These are phyloP conservation scores for Trichoderma breve DNA, from an alignment of 2,329 filamentous ascomycete species.

Conservation along the genomic window DNA sequence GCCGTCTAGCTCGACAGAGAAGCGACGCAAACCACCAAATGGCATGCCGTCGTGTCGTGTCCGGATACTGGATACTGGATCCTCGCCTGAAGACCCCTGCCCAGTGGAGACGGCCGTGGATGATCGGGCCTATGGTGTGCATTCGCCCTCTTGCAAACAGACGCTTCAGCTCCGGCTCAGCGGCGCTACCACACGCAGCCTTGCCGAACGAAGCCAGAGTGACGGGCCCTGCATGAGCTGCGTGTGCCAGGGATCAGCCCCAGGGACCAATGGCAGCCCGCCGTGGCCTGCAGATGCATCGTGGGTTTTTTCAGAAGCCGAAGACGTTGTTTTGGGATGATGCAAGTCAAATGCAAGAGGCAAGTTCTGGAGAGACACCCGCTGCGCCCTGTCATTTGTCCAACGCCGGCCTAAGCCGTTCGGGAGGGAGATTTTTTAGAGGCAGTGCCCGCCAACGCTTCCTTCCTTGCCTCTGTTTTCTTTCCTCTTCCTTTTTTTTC, in stretches of 20 bases:
- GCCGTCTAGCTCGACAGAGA: background rate
- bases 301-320: background rate
- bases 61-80: background rate
- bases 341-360: background rate
- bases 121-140: conserved; percentile 21
- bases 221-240: conserved; percentile 20
- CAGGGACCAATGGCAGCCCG: conserved; percentile 5
- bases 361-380: background rate
- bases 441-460: background rate
- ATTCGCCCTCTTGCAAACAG: conserved; percentile 1
- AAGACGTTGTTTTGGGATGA: background rate
- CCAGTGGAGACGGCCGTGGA: background rate
- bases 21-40: background rate
- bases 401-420: background rate
- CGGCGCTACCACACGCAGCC: conserved; percentile 21
- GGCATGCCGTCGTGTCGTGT: background rate
- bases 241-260: conserved; percentile 13
- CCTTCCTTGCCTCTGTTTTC: background rate
- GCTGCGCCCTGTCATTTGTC: conserved; percentile 11
- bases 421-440: background rate
- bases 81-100: conserved; percentile 11
- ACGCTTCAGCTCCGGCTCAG: conserved; percentile 20
- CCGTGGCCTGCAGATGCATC: background rate
- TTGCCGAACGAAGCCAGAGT: conserved; percentile 20
- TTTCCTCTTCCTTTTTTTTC: background rate